A percentile compares a stretch with the other conserved stretches of the same genome.
Evolutionary conservation across 345 rosid genomes (phyloP).

Genomic region (Aquilaria yunnanensis): DNA sequence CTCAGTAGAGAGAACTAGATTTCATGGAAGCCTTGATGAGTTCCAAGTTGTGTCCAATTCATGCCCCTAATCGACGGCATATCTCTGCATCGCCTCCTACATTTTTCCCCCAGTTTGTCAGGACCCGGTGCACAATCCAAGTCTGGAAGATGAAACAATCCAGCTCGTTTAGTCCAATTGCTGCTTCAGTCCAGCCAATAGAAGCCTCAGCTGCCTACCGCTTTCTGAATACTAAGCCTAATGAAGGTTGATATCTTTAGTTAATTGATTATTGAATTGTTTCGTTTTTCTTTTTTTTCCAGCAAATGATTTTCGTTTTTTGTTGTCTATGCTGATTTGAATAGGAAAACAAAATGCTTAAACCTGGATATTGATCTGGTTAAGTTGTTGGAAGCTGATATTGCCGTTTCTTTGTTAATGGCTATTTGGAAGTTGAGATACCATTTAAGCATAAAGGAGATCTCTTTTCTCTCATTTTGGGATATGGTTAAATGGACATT

Average conservation of each 20-base stretch:
- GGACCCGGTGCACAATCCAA: slow-evolving; percentile 16
- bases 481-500: no score
- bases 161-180: slow-evolving; percentile 31
- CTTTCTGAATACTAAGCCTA: slow-evolving; percentile 41
- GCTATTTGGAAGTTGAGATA: no score
- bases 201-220: slow-evolving; percentile 33
- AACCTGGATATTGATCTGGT: no score
- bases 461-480: no score
- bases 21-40: slow-evolving; percentile 54
- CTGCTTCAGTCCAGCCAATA: slow-evolving; percentile 46
- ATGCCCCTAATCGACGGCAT: slow-evolving; percentile 19
- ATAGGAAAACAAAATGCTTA: no score
- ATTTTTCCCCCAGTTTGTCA: slow-evolving; percentile 23
- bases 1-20: slow-evolving; percentile 20
- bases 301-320: no score
- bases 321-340: no score
- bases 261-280: no score
- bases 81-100: slow-evolving; percentile 21
- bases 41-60: slow-evolving; percentile 29
- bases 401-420: no score
- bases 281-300: no score
- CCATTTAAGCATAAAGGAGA: no score
- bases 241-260: slow-evolving; percentile 34
- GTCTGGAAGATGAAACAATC: slow-evolving; percentile 30
- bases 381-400: no score